Evolutionary conservation across 306 rosid species (phyloP).

Genomic region (Sphenostylis stenocarpa): DNA sequence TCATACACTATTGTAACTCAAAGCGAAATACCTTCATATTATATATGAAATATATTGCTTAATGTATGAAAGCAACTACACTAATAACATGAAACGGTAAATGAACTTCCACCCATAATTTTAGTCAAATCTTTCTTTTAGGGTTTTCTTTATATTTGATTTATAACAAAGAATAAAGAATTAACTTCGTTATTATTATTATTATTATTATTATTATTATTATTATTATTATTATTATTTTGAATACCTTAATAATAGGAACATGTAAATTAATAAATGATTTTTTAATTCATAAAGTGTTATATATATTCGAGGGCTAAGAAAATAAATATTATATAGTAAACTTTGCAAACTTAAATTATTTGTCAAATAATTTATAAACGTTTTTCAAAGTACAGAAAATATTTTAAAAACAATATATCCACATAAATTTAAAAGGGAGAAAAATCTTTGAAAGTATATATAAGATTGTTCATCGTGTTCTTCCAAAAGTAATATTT

Average conservation of each 20-base stretch:
- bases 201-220: too few relatives aligned
- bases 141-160: background rate
- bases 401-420: background rate
- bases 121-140: background rate
- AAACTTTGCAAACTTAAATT: background rate
- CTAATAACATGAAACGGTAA: background rate
- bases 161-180: background rate
- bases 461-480: background rate
- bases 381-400: background rate
- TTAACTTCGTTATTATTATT: too few relatives aligned
- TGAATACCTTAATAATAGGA: background rate
- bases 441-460: background rate
- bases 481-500: background rate
- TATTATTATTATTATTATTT: too few relatives aligned
- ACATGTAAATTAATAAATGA: background rate
- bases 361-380: background rate
- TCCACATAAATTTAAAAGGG: background rate
- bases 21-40: too few relatives aligned
- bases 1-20: background rate
- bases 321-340: background rate
- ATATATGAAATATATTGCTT: too few relatives aligned
- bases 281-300: background rate
- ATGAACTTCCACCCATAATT: background rate
- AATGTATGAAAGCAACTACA: background rate
- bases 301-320: background rate